phyloP scores from a whole-genome alignment of 2,329 filamentous ascomycete genomes.

The Ceratocystiopsis sp. region DNA sequence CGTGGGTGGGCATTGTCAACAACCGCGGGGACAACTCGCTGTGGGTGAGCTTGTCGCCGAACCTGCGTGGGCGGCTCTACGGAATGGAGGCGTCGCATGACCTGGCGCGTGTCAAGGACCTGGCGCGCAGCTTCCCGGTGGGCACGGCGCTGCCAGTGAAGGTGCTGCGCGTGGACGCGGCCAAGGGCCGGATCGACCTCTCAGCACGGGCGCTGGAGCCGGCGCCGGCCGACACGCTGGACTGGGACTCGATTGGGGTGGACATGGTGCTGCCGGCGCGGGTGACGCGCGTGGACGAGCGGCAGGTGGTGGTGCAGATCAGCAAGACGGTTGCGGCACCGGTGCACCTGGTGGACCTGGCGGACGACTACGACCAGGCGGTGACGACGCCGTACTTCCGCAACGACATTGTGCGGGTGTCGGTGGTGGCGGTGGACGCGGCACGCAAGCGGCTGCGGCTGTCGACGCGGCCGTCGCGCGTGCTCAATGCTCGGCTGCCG shows the following conservation, averaged over 20 bases:
- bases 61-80: constrained; percentile 67
- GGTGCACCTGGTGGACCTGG: constrained; percentile 66
- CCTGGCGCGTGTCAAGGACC: constrained; percentile 56
- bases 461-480: constrained; percentile 71
- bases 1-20: constrained; percentile 75
- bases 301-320: constrained; percentile 70
- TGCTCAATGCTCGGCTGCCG: constrained; percentile 68
- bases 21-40: constrained; percentile 64
- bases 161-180: constrained; percentile 56
- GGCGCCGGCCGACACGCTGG: constrained; percentile 31
- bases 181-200: constrained; percentile 64
- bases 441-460: constrained; percentile 72
- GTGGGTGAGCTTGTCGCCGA: constrained; percentile 84
- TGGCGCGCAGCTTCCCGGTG: constrained; percentile 67
- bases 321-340: constrained; percentile 65
- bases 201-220: constrained; percentile 49
- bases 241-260: constrained; percentile 53
- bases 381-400: constrained; percentile 61
- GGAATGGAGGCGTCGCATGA: constrained; percentile 79
- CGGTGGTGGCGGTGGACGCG: constrained; percentile 61
- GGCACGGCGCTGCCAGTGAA: constrained; percentile 76
- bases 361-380: constrained; percentile 70
- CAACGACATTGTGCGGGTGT: constrained; percentile 79
- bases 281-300: constrained; percentile 72
- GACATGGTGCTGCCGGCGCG: constrained; percentile 71